Base-by-base conservation (phyloP, 108 stramenopile species). In the Aurantiochytrium sp. region DNA sequence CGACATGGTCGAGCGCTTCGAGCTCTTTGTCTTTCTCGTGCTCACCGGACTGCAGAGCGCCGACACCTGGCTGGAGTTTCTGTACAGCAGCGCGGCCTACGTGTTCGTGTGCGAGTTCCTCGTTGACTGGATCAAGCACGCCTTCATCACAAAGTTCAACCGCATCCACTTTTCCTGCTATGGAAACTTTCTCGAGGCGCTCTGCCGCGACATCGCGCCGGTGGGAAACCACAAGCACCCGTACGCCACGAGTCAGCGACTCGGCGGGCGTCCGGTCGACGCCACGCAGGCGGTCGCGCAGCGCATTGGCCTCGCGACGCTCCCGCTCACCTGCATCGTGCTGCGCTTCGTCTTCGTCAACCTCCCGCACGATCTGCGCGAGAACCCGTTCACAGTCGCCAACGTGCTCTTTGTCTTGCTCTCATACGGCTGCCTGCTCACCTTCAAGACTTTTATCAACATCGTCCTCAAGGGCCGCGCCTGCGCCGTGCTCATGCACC, bases 91-190 rank as follows among this genome's bases (percentile, higher is more conserved):
- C 21, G 88, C 89, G 21, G 39, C 30, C 3, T 85, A 96, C 86
- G 96, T 99, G 32, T 92, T 96, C 85, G 90, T 90, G 3, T 93
- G 95, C 0, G 98, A 99, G 90, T 89, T 96, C 37, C 86, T 98
- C 27, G 92, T 95, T 37, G 99, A 99, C 89, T 97, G 97, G 96
- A 93, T 98, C 86, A 99, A 99, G 91, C 96, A 96, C 88, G 90
- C 94, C 8, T 98, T 98, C 93, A 97, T 98, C 59, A 96, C 96
- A 88, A 98, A 99, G 88, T 98, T 98, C 93, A 98, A 99, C 91
- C 90, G 92, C 65, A 93, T 98, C 73, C 91, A 95, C 53, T 93
- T 95, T 86, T 68, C 85, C 15, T 92, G 95, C 6, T 98, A 97
- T 89, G 88, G 90, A 45, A 96, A 97, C 87, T 97, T 95, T 87